Percentiles rank a stretch among this genome's conserved stretches.
These are phyloP conservation scores for Dovyalis caffra DNA, from an alignment of 345 rosid species.

Conservation along the genomic window DNA sequence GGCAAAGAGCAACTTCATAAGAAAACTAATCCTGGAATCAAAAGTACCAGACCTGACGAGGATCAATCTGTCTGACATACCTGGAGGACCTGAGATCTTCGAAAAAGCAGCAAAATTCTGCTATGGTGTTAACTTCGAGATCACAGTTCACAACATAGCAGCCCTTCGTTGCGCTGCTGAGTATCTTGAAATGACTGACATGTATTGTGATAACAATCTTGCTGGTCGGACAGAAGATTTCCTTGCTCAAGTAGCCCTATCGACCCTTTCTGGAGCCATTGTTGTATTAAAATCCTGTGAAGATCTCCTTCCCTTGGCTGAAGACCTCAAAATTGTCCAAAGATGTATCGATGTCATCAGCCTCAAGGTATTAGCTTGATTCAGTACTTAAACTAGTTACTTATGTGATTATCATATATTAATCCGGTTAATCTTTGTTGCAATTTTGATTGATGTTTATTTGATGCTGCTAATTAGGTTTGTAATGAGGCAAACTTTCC, in stretches of 20 bases:
- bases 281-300: constrained; percentile 86
- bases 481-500: constrained; percentile 84
- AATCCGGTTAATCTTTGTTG: neutral
- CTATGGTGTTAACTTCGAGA: constrained; percentile 92
- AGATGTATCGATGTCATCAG: constrained; percentile 65
- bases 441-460: neutral
- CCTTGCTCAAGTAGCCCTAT: constrained; percentile 72
- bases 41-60: constrained; percentile 54
- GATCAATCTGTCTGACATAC: constrained; percentile 63
- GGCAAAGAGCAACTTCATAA: constrained; percentile 86
- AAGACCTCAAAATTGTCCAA: constrained; percentile 65
- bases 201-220: constrained; percentile 68
- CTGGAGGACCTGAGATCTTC: constrained; percentile 93
- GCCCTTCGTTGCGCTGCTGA: constrained; percentile 88
- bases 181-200: constrained; percentile 81
- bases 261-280: constrained; percentile 81
- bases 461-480: constrained; percentile 35
- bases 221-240: constrained; percentile 86
- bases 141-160: constrained; percentile 89
- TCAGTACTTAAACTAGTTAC: neutral
- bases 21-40: constrained; percentile 73
- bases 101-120: constrained; percentile 96
- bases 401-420: neutral
- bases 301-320: constrained; percentile 68
- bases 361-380: constrained; percentile 45